Conservation (phyloP, 495 filamentous ascomycete species). For the Hypoxylon intermedium region DNA sequence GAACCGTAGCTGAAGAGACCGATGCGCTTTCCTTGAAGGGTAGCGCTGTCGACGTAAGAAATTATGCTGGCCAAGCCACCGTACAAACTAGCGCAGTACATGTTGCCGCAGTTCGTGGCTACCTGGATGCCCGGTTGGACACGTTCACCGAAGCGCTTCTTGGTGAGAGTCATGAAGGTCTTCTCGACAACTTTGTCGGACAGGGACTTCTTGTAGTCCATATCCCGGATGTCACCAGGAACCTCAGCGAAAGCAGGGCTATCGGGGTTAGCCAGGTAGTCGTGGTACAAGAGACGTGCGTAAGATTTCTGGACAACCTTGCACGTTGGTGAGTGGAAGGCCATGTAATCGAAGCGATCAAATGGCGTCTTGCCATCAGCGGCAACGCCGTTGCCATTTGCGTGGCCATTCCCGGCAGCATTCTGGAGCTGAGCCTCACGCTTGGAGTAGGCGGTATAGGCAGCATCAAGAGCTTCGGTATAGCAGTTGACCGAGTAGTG, state of each 20-base stretch:
- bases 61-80: slow-evolving; percentile 80
- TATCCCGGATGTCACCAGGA: slow-evolving; percentile 80
- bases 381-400: slow-evolving; percentile 63
- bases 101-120: slow-evolving; percentile 96
- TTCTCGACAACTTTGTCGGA: slow-evolving; percentile 96
- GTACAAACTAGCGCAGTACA: slow-evolving; percentile 97
- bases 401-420: slow-evolving; percentile 38
- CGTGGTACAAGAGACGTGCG: slow-evolving; percentile 94
- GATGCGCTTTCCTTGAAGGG: slow-evolving; percentile 82
- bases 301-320: slow-evolving; percentile 97
- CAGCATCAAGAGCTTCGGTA: slow-evolving; percentile 90
- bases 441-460: slow-evolving; percentile 93
- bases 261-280: slow-evolving; percentile 81
- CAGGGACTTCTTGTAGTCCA: slow-evolving; percentile 85
- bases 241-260: slow-evolving; percentile 84
- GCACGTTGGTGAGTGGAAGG: slow-evolving; percentile 97
- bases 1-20: slow-evolving; percentile 95
- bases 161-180: slow-evolving; percentile 91
- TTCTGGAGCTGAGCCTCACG: slow-evolving; percentile 77
- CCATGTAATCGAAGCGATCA: slow-evolving; percentile 94
- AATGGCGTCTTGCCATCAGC: slow-evolving; percentile 69
- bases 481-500: slow-evolving; percentile 96
- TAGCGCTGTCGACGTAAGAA: slow-evolving; percentile 69
- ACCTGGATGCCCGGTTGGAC: slow-evolving; percentile 85
- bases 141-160: slow-evolving; percentile 93